Base-by-base conservation (phyloP, 176 grass and related monocot species). In the Lolium multiflorum region DNA sequence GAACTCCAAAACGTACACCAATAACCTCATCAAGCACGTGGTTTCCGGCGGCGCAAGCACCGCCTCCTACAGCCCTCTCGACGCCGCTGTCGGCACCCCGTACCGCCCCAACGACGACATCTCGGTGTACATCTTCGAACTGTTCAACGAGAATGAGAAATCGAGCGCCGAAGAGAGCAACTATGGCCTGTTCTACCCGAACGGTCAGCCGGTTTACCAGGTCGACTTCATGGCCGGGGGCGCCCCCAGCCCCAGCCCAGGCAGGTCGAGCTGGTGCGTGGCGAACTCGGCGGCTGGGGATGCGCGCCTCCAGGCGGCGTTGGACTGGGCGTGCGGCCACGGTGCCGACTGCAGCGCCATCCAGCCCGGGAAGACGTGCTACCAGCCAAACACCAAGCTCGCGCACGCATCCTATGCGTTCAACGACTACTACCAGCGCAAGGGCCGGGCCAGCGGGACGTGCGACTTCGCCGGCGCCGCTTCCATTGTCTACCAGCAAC, bases 121-220 rank as follows among this genome's bases (percentile, higher is more conserved):
- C 14, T 82, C 89, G 60, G 81, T 93, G 3, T 96, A 88, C 62
- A 89, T 96, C 50, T 96, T 96, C 84, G 91, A 85, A 8, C 86
- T 96, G 0, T 96, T 96, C 87, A 93, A 96, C 59, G 94, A 96
- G 77, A 85, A 96, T 73, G 28, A 68, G 28, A 96, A 96, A 54
- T 50, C 89, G 39, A 71, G 0, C 9, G 91, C 79, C 37, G 70
- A 79, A 1, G 94, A 96, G 77, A 13, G 74, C 10, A 81, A 93
- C 91, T 96, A 88, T 22, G 94, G 94, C 13, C 39, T 96, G 14
- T 93, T 96, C 91, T 88, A 89, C 81, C 94, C 91, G 0, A 54
- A 76, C 73, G 64, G 83, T 60, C 6, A 58, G 18, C 93, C 91
- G 77, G 89, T 89, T 4, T 93, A 93, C 73, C 84, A 89, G 18